Percentiles rank a stretch among this genome's conserved stretches.
Conservation (phyloP, 148 eudicot genomes). For the Nyssa sinensis region DNA sequence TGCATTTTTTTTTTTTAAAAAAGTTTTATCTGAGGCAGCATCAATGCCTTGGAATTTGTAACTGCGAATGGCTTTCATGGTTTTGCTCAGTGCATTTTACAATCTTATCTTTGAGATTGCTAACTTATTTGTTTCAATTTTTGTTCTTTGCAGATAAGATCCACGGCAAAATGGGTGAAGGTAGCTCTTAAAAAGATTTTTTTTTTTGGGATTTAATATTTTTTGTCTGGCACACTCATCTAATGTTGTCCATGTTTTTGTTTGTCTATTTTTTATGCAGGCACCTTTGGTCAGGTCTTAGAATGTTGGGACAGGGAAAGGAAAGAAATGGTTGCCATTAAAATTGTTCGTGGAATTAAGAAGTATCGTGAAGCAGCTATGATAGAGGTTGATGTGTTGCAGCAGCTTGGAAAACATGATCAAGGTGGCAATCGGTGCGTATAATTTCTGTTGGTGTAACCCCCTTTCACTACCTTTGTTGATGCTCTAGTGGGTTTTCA, state of each 20-base stretch:
- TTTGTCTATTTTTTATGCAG: slow-evolving; percentile 21
- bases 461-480: slow-evolving; percentile 8
- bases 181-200: slow-evolving; percentile 16
- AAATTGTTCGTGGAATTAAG: slow-evolving; percentile 60
- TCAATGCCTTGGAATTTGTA: background rate
- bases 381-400: slow-evolving; percentile 70
- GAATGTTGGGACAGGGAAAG: slow-evolving; percentile 78
- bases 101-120: background rate
- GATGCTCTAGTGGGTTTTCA: slow-evolving; percentile 20
- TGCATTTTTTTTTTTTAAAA: too few species aligned
- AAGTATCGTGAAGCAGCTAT: slow-evolving; percentile 80
- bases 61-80: too few species aligned
- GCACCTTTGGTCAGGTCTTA: slow-evolving; percentile 81
- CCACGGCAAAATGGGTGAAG: slow-evolving; percentile 81
- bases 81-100: too few species aligned
- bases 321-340: slow-evolving; percentile 69
- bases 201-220: background rate
- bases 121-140: background rate
- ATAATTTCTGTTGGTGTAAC: background rate
- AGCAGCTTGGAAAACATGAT: slow-evolving; percentile 81
- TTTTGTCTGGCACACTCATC: background rate
- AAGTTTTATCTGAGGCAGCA: background rate
- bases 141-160: slow-evolving; percentile 55
- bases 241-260: background rate
- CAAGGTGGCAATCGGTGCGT: slow-evolving; percentile 72